Percentiles rank a stretch among this genome's conserved stretches.
These are phyloP conservation scores for Herpetomonas samuelpessoai DNA, from an alignment of 208 protist species.

Conservation along the genomic window DNA sequence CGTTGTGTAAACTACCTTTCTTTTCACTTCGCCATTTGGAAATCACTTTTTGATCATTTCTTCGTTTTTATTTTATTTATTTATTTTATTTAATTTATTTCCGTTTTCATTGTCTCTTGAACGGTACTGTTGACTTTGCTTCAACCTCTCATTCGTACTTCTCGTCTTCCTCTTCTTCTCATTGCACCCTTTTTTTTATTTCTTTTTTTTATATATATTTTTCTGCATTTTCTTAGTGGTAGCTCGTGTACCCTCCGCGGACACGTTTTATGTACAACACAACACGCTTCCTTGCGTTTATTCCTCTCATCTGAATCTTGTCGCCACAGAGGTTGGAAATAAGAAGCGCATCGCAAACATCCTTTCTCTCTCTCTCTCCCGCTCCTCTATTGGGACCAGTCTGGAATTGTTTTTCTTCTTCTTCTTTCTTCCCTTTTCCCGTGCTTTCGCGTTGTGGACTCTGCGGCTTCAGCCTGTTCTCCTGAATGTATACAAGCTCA, in stretches of 20 bases:
- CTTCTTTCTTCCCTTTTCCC: background rate
- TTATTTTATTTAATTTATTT: conserved; percentile 8
- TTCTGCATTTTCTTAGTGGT: background rate
- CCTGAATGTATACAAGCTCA: too few species aligned
- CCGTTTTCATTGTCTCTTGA: conserved; percentile 6
- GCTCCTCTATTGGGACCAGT: too few species aligned
- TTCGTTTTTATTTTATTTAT: conserved; percentile 7
- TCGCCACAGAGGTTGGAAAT: too few species aligned
- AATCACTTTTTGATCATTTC: conserved; percentile 3
- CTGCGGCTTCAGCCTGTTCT: too few species aligned
- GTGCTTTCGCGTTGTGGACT: too few species aligned
- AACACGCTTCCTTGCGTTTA: too few species aligned
- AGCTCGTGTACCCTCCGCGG: too few species aligned
- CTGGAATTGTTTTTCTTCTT: conserved; percentile 3
- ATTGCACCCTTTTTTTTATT: background rate
- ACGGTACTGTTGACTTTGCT: conserved; percentile 2
- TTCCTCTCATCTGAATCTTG: too few species aligned
- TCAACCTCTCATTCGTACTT: background rate
- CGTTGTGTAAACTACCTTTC: background rate
- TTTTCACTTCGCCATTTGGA: background rate
- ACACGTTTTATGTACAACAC: too few species aligned
- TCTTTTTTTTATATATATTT: conserved; percentile 3
- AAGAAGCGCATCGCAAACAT: too few species aligned
- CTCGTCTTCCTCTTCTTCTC: background rate
- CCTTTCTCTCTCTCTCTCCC: too few species aligned